Evolutionary conservation across 2,329 filamentous ascomycete species (phyloP).

Genomic region (Scorias spongiosa): DNA sequence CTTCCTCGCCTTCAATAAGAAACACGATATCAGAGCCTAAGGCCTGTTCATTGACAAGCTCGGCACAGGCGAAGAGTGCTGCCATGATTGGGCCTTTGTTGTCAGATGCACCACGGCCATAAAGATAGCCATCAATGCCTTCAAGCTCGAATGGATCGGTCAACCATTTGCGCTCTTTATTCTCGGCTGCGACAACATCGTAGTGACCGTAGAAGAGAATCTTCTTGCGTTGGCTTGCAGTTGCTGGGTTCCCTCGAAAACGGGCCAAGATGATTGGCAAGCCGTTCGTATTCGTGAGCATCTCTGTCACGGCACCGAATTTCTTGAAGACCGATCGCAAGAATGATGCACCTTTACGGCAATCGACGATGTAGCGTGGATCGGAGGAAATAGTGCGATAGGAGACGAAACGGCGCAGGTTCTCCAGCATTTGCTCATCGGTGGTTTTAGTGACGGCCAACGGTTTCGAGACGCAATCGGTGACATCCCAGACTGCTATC

Average conservation of each 20-base stretch:
- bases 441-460: constrained; percentile 35
- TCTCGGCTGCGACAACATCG: constrained; percentile 85
- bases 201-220: constrained; percentile 97
- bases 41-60: constrained; percentile 68
- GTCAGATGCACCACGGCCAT: constrained; percentile 90
- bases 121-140: constrained; percentile 81
- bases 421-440: constrained; percentile 46
- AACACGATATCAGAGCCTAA: constrained; percentile 84
- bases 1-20: constrained; percentile 91
- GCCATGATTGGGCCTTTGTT: constrained; percentile 96
- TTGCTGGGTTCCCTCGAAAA: constrained; percentile 61
- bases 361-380: constrained; percentile 76
- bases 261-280: constrained; percentile 91
- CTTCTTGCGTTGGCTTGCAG: constrained; percentile 55
- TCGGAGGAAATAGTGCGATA: constrained; percentile 86
- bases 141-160: constrained; percentile 80
- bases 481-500: constrained; percentile 76
- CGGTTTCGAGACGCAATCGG: constrained; percentile 35
- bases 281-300: constrained; percentile 64
- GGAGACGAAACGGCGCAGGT: constrained; percentile 70
- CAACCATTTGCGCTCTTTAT: constrained; percentile 61
- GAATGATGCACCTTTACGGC: constrained; percentile 80
- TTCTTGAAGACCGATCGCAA: constrained; percentile 82
- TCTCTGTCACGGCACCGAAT: constrained; percentile 74
- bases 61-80: constrained; percentile 82